Conservation (phyloP, 129 eudicot genomes). For the Lonicera japonica region DNA sequence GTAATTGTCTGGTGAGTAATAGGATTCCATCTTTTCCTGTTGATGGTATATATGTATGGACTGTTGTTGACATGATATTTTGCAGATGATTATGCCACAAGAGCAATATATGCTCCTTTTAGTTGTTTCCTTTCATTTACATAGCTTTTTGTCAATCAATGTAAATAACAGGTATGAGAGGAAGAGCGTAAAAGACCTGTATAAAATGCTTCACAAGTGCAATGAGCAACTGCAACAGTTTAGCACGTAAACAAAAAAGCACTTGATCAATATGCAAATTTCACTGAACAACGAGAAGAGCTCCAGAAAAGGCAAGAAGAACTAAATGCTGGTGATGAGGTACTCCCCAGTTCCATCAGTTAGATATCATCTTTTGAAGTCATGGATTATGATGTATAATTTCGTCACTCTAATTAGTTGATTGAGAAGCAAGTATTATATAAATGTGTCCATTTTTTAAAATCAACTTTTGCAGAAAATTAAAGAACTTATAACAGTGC, state of each 20-base stretch:
- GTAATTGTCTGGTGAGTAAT: too few species aligned
- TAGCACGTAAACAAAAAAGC: constrained; percentile 99
- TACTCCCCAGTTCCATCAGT: constrained; percentile 12
- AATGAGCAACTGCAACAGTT: constrained; percentile 90
- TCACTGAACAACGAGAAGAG: constrained; percentile 92
- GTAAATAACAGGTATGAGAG: constrained; percentile 50
- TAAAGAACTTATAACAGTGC: constrained; percentile 74
- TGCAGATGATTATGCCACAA: not conserved
- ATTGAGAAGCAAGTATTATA: constrained; percentile 4
- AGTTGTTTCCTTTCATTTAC: not conserved
- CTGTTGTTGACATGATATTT: not conserved
- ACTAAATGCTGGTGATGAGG: constrained; percentile 98
- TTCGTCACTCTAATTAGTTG: not conserved
- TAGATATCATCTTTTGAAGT: not conserved
- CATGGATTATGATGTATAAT: not conserved
- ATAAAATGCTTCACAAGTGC: constrained; percentile 95
- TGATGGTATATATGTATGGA: too few species aligned
- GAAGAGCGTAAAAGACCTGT: constrained; percentile 68
- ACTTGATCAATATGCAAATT: constrained; percentile 95
- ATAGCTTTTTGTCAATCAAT: constrained; percentile 12
- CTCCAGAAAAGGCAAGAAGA: constrained; percentile 93
- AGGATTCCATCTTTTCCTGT: too few species aligned
- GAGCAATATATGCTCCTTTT: not conserved
- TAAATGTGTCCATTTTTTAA: not conserved
- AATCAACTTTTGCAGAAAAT: constrained; percentile 59